These are phyloP conservation scores for Hysterangium stoloniferum DNA, from an alignment of 768 basidiomycete genomes.

Conservation along the genomic window DNA sequence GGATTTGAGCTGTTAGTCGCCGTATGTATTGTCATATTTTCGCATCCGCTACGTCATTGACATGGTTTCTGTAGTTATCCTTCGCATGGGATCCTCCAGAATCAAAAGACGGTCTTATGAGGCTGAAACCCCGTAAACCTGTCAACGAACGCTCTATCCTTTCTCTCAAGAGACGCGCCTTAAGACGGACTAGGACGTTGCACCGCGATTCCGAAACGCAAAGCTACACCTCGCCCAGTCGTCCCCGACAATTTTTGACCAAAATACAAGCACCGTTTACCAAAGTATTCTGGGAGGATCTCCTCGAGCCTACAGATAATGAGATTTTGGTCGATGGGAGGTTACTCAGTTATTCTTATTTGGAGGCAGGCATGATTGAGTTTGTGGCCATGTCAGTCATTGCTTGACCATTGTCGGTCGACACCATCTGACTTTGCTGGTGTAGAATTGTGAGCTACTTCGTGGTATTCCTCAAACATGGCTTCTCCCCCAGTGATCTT, in stretches of 20 bases:
- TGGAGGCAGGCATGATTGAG: conserved; percentile 60
- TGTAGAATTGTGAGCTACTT: conserved; percentile 55
- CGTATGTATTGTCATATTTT: conserved; percentile 31
- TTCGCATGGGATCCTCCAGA: conserved; percentile 71
- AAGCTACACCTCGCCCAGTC: conserved; percentile 35
- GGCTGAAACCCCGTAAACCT: conserved; percentile 57
- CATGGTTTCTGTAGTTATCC: conserved; percentile 35
- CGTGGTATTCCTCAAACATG: conserved; percentile 54
- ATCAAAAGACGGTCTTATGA: conserved; percentile 58
- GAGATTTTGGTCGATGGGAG: conserved; percentile 56
- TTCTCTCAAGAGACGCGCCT: conserved; percentile 46
- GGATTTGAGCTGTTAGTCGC: conserved; percentile 64
- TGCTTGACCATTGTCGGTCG: background rate
- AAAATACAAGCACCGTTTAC: conserved; percentile 48
- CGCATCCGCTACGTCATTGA: background rate
- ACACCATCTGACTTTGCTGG: background rate
- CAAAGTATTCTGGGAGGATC: conserved; percentile 50
- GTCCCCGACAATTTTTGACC: conserved; percentile 27
- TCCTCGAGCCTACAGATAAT: conserved; percentile 42
- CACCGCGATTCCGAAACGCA: conserved; percentile 46
- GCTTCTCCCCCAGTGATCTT: conserved; percentile 54
- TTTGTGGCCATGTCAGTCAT: conserved; percentile 42
- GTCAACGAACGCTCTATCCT: conserved; percentile 51
- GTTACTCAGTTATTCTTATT: conserved; percentile 57
- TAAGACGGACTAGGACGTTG: conserved; percentile 48